A percentile compares a stretch with the other conserved stretches of the same genome.
These are phyloP conservation scores for Penicillium capsulatum DNA, from an alignment of 2,329 filamentous ascomycete genomes.

Conservation along the genomic window DNA sequence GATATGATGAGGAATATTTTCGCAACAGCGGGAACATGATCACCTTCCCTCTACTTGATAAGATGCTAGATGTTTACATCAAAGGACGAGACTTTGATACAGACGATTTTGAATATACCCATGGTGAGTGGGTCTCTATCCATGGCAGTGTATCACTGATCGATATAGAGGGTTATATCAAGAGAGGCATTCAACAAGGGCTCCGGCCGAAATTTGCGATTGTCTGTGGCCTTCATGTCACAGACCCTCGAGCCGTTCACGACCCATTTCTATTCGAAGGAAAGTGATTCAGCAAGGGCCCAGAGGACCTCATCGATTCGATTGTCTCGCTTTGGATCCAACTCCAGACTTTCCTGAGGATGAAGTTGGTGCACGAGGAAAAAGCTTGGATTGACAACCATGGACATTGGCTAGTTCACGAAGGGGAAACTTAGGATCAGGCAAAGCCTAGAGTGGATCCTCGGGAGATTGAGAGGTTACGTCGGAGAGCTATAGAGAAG, in stretches of 20 bases:
- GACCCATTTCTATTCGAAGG: background rate
- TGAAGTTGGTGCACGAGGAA: background rate
- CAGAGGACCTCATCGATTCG: background rate
- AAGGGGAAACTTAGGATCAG: background rate
- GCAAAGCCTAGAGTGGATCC: too few species aligned
- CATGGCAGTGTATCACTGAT: background rate
- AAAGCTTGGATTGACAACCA: background rate
- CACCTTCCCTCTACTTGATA: background rate
- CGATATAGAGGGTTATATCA: background rate
- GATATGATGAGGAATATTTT: background rate
- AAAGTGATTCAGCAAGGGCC: background rate
- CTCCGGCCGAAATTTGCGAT: background rate
- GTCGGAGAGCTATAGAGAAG: too few species aligned
- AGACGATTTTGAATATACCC: background rate
- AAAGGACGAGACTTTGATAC: background rate
- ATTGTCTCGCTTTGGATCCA: background rate
- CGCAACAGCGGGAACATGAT: background rate
- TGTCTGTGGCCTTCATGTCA: background rate
- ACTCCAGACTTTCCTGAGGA: background rate
- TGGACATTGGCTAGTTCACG: background rate
- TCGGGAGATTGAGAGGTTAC: too few species aligned
- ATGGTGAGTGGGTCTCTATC: background rate
- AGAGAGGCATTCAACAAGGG: background rate
- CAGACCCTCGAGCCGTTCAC: background rate
- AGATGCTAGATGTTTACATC: background rate